Percentiles rank a stretch among this genome's conserved stretches.
Conservation (phyloP, 805 yeast genomes). For the Yamadazyma scolyti region DNA sequence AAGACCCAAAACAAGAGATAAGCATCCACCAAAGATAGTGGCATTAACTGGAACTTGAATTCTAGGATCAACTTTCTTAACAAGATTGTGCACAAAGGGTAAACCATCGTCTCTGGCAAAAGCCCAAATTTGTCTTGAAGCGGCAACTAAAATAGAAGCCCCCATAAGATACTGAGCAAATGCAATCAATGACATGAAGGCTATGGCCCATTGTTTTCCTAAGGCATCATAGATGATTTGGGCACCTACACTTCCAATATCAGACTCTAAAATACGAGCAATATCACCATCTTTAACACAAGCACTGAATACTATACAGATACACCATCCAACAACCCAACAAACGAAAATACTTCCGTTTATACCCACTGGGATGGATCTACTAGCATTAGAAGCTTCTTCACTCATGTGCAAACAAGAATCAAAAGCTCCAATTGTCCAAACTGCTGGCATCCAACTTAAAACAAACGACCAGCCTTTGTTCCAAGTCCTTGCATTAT, state of each 20-base stretch:
- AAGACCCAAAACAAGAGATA: conserved; percentile 52
- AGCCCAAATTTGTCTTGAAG: conserved; percentile 71
- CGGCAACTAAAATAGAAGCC: conserved; percentile 56
- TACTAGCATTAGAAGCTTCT: conserved; percentile 61
- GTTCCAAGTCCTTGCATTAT: conserved; percentile 50
- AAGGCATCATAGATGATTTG: conserved; percentile 60
- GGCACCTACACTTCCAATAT: conserved; percentile 61
- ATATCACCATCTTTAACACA: conserved; percentile 48
- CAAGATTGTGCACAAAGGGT: conserved; percentile 50
- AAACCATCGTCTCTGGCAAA: conserved; percentile 75
- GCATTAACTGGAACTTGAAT: conserved; percentile 67
- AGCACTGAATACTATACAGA: conserved; percentile 51
- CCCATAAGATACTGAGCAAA: conserved; percentile 67
- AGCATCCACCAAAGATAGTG: conserved; percentile 48
- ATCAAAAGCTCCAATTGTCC: conserved; percentile 76
- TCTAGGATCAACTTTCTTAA: conserved; percentile 54
- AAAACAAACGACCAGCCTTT: conserved; percentile 43
- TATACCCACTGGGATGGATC: conserved; percentile 65
- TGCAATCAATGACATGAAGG: conserved; percentile 56
- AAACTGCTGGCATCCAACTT: conserved; percentile 62
- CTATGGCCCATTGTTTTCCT: conserved; percentile 64
- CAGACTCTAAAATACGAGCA: conserved; percentile 36
- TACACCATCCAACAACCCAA: conserved; percentile 55
- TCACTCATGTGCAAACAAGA: conserved; percentile 72
- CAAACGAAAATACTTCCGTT: conserved; percentile 56